Base-by-base conservation (phyloP, 768 basidiomycete species). In the Mrakia frigida region DNA sequence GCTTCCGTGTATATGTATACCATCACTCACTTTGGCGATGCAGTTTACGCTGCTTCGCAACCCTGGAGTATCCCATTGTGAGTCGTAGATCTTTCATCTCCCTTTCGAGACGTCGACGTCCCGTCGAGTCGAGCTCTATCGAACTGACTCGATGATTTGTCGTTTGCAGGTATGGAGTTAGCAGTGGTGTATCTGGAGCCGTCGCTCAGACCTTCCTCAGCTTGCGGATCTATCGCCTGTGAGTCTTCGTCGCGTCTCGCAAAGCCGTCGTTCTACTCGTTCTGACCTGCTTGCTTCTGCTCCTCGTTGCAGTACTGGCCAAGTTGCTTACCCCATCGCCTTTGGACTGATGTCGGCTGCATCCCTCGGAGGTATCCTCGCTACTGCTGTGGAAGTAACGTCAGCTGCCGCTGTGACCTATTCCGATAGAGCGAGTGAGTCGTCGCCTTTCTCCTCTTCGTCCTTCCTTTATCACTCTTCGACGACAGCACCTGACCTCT, bases 191-290 rank as follows among this genome's bases (percentile, higher is more conserved):
- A 0, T 68, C 65, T 0, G 65, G 65, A 37, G 65, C 65, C 9
- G n/a, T 68, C 65, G 37, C 65, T 18, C 65, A 68, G 65, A 68
- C 65, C 21, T 68, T 68, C 65, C 16, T 68, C 18, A 25, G 35
- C 23, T n/a, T 68, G 16, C 39, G 65, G 25, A 68, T 68, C 10
- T 68, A 39, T 7, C 35, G 65, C 11, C 13, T 68, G 35, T 39
- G 21, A n/a, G 65, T 35, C 37, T 37, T 37, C 63, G 61, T 39
- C 21, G 33, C 21, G 37, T 46, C 18, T 50, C 46, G 16, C 37
- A 4, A 35, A 18, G 37, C 37, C n/a, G n/a, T 33, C 16, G 35
- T 18, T 3, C 61, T 7, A n/a, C 11, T 35, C 1, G 16, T 13
- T 21, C 65, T 68, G 39, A 25, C 14, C 18, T 68, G 6, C 33